Evolutionary conservation across 2,329 filamentous ascomycete species (phyloP).

Genomic region (Scedosporium boydii): DNA sequence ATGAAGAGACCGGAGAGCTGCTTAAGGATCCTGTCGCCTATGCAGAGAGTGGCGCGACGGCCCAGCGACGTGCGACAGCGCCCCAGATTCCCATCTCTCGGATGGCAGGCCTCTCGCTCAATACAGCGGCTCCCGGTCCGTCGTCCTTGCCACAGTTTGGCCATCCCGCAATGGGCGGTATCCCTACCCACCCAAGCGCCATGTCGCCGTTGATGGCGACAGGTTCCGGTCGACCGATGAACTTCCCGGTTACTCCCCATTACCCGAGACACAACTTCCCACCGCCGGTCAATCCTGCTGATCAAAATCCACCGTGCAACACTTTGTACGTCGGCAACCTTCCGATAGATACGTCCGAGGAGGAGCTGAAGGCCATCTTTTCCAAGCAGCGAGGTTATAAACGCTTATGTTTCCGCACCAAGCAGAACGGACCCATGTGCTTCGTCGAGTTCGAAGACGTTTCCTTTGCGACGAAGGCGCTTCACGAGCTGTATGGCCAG

Average conservation of each 20-base stretch:
- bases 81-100: constrained; percentile 61
- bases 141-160: constrained; percentile 42
- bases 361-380: constrained; percentile 90
- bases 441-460: constrained; percentile 98
- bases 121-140: constrained; percentile 44
- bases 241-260: constrained; percentile 20
- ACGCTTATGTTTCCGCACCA: constrained; percentile 86
- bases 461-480: constrained; percentile 80
- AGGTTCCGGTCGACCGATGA: constrained; percentile 20
- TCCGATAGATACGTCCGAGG: constrained; percentile 84
- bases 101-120: constrained; percentile 62
- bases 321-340: constrained; percentile 97
- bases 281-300: constrained; percentile 84
- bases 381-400: constrained; percentile 92
- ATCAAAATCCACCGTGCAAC: constrained; percentile 96
- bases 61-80: constrained; percentile 58
- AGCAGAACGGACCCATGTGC: constrained; percentile 94
- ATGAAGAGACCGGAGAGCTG: constrained; percentile 64
- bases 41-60: constrained; percentile 41
- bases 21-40: constrained; percentile 63
- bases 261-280: constrained; percentile 59
- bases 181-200: constrained; percentile 26
- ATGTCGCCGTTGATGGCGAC: constrained; percentile 44
- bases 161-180: constrained; percentile 16
- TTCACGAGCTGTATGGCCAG: constrained; percentile 82